Evolutionary conservation across 73 alveolate genomes (phyloP).

Genomic region (Stentor roeselii): DNA sequence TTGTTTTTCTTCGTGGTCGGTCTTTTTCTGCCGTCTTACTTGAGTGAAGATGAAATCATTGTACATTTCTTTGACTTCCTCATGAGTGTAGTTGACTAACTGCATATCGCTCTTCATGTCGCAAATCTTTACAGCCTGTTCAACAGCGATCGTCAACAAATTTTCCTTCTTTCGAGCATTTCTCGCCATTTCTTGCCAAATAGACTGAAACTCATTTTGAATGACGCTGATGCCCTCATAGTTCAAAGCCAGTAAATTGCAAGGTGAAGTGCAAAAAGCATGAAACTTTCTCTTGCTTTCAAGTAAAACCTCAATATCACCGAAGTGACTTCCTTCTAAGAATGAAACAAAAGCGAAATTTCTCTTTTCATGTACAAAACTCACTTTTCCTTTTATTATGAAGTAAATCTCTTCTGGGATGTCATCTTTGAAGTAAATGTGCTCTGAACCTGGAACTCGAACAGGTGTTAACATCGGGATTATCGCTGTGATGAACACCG

Average conservation of each 20-base stretch:
- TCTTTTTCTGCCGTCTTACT: no score
- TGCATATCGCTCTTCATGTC: not conserved
- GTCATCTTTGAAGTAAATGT: conserved; percentile 39
- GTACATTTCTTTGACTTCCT: not conserved
- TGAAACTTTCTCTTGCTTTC: conserved; percentile 36
- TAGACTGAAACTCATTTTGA: not conserved
- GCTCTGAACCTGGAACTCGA: conserved; percentile 29
- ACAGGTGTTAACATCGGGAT: conserved; percentile 55
- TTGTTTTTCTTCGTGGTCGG: no score
- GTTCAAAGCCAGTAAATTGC: not conserved
- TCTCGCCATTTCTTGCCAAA: conserved; percentile 3
- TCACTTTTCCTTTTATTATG: conserved; percentile 47
- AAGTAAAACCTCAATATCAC: conserved; percentile 53
- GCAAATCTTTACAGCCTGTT: not conserved
- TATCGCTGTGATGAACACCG: conserved; percentile 43
- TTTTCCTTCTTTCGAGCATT: not conserved
- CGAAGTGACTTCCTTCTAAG: conserved; percentile 60
- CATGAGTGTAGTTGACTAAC: not conserved
- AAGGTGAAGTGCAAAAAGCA: conserved; percentile 9
- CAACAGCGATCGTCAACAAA: not conserved
- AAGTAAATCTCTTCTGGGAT: conserved; percentile 55
- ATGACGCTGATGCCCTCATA: not conserved
- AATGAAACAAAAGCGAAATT: conserved; percentile 45
- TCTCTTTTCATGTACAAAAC: conserved; percentile 38
- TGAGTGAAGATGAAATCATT: no score